Conservation (phyloP, 805 yeast species). For the Candida verbasci region DNA sequence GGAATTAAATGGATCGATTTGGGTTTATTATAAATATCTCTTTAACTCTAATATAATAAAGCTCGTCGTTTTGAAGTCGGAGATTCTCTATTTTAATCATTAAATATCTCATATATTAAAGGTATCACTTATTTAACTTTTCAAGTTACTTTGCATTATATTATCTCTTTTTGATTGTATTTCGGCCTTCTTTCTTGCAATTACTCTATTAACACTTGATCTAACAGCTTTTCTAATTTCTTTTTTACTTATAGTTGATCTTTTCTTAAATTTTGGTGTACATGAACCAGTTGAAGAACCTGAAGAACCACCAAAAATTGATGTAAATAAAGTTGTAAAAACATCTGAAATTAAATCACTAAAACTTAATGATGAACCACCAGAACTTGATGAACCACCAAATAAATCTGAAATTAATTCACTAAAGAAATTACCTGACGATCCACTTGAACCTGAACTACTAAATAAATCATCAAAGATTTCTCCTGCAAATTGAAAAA, state of each 20-base stretch:
- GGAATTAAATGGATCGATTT: too few relatives aligned
- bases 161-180: slow-evolving; percentile 20
- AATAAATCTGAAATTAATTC: slow-evolving; percentile 2
- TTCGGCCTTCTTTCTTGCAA: slow-evolving; percentile 6
- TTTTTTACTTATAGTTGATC: slow-evolving; percentile 5
- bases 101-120: too few relatives aligned
- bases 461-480: slow-evolving; percentile 7
- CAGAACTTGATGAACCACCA: slow-evolving; percentile 1
- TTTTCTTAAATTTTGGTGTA: slow-evolving; percentile 4
- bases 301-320: slow-evolving; percentile 6
- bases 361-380: neutral
- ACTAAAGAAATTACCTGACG: slow-evolving; percentile 6
- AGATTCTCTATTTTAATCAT: too few relatives aligned
- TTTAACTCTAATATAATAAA: too few relatives aligned
- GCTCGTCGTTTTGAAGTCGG: too few relatives aligned
- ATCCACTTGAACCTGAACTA: slow-evolving; percentile 2
- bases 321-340: slow-evolving; percentile 6
- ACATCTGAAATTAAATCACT: slow-evolving; percentile 7
- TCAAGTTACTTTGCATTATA: too few relatives aligned
- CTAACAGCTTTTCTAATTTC: slow-evolving; percentile 6
- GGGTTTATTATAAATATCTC: too few relatives aligned
- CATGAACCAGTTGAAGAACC: slow-evolving; percentile 7
- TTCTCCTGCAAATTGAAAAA: slow-evolving; percentile 6
- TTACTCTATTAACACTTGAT: slow-evolving; percentile 5
- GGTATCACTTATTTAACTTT: too few relatives aligned